phyloP scores from a whole-genome alignment of 352 stramenopile species.

The Saprolegnia parasitica region DNA sequence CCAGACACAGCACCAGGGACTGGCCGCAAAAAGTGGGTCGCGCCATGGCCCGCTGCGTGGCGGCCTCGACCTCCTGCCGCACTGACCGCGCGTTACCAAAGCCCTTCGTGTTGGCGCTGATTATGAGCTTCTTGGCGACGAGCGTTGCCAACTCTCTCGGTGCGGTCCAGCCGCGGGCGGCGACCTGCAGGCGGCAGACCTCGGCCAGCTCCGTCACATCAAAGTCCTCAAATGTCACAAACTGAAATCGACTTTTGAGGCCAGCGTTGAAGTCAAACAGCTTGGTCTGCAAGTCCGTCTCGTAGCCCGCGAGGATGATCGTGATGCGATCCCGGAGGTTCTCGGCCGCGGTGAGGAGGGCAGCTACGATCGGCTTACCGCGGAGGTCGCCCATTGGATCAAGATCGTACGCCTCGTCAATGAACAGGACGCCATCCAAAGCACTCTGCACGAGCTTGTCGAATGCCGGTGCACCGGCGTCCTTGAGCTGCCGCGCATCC shows the following conservation, averaged over 20 bases:
- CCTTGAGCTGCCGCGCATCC: conserved; percentile 68
- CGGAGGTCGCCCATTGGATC: conserved; percentile 74
- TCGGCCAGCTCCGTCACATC: conserved; percentile 76
- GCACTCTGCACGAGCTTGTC: conserved; percentile 64
- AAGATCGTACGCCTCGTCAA: conserved; percentile 91
- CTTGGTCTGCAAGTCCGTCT: conserved; percentile 91
- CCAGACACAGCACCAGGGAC: conserved; percentile 32
- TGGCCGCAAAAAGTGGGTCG: conserved; percentile 57
- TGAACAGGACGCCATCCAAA: conserved; percentile 86
- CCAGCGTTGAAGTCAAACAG: conserved; percentile 90
- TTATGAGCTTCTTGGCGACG: conserved; percentile 58
- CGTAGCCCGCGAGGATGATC: conserved; percentile 89
- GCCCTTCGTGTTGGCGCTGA: conserved; percentile 59
- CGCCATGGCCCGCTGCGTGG: conserved; percentile 52
- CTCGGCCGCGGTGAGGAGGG: conserved; percentile 84
- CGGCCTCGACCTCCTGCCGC: conserved; percentile 68
- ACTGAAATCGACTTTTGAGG: conserved; percentile 76
- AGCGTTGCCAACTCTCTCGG: conserved; percentile 46
- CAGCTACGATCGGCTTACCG: conserved; percentile 81
- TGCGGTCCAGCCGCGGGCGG: conserved; percentile 44
- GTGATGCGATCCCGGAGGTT: conserved; percentile 79
- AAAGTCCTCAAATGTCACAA: conserved; percentile 89
- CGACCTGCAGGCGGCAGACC: conserved; percentile 58
- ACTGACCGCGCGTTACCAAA: conserved; percentile 86
- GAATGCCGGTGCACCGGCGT: conserved; percentile 61